phyloP scores from a whole-genome alignment of 2,329 filamentous ascomycete genomes.

The Hymenotorrendiella dingleyae region DNA sequence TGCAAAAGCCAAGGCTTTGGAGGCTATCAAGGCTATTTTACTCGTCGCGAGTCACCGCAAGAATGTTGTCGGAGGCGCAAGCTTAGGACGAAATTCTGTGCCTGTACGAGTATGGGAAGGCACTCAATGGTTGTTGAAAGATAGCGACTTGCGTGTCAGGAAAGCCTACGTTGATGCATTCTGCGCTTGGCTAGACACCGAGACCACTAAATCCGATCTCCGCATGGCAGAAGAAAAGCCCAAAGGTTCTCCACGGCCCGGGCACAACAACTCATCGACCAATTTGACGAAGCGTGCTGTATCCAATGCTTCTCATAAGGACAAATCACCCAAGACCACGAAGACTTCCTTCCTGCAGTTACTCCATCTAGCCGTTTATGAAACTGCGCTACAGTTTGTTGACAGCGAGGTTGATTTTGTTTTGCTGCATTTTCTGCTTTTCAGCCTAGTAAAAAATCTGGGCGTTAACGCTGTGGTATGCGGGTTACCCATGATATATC shows the following conservation, averaged over 20 bases:
- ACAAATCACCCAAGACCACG: slow-evolving; percentile 20
- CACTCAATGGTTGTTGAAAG: slow-evolving; percentile 87
- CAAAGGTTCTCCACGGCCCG: slow-evolving; percentile 33
- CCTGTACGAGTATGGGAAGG: slow-evolving; percentile 87
- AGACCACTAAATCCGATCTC: slow-evolving; percentile 63
- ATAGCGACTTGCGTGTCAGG: slow-evolving; percentile 70
- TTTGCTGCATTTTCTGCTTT: slow-evolving; percentile 70
- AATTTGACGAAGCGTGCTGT: slow-evolving; percentile 49
- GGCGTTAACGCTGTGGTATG: slow-evolving; percentile 76
- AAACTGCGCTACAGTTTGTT: slow-evolving; percentile 71
- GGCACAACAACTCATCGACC: slow-evolving; percentile 25
- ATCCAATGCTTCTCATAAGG: slow-evolving; percentile 55
- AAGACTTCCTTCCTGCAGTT: slow-evolving; percentile 63
- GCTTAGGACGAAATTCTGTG: slow-evolving; percentile 67
- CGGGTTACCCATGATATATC: slow-evolving; percentile 82
- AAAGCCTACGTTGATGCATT: slow-evolving; percentile 82
- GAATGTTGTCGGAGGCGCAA: slow-evolving; percentile 52
- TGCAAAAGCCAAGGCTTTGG: slow-evolving; percentile 61
- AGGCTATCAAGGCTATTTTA: slow-evolving; percentile 76
- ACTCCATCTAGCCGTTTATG: slow-evolving; percentile 83
- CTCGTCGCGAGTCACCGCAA: slow-evolving; percentile 69
- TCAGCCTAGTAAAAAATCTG: slow-evolving; percentile 66
- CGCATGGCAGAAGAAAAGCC: slow-evolving; percentile 52
- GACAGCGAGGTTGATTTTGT: slow-evolving; percentile 69
- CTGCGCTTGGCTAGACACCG: slow-evolving; percentile 76